Evolutionary conservation across 306 rosid species (phyloP).

Genomic region (Luffa aegyptiaca): DNA sequence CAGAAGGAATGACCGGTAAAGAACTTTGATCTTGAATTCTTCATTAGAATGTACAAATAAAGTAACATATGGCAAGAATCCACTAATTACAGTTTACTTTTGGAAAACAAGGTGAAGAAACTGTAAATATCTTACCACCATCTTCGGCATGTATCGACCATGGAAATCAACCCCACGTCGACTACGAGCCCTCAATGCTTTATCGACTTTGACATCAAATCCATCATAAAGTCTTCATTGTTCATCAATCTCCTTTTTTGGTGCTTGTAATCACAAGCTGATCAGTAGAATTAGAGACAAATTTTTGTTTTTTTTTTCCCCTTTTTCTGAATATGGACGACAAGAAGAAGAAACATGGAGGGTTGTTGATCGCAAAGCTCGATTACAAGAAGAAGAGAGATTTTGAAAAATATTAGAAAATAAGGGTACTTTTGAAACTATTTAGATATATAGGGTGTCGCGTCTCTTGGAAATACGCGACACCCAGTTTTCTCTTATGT

Average conservation of each 20-base stretch:
- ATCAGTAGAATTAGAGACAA: too few relatives aligned
- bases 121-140: constrained; percentile 58
- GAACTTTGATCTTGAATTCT: constrained; percentile 13
- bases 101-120: background rate
- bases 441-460: too few relatives aligned
- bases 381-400: too few relatives aligned
- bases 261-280: constrained; percentile 93
- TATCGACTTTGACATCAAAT: constrained; percentile 85
- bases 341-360: too few relatives aligned
- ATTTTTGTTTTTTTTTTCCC: too few relatives aligned
- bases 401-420: too few relatives aligned
- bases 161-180: constrained; percentile 76
- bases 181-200: constrained; percentile 73
- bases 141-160: constrained; percentile 87
- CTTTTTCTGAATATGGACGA: too few relatives aligned
- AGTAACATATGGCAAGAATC: background rate
- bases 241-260: constrained; percentile 75
- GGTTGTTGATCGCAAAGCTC: too few relatives aligned
- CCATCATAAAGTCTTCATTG: constrained; percentile 97
- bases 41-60: background rate
- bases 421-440: too few relatives aligned
- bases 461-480: too few relatives aligned
- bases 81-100: background rate
- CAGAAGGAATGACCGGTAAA: constrained; percentile 75
- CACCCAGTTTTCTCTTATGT: too few relatives aligned